Conservation (phyloP, 2,329 filamentous ascomycete species). For the Penicillium sp. region DNA sequence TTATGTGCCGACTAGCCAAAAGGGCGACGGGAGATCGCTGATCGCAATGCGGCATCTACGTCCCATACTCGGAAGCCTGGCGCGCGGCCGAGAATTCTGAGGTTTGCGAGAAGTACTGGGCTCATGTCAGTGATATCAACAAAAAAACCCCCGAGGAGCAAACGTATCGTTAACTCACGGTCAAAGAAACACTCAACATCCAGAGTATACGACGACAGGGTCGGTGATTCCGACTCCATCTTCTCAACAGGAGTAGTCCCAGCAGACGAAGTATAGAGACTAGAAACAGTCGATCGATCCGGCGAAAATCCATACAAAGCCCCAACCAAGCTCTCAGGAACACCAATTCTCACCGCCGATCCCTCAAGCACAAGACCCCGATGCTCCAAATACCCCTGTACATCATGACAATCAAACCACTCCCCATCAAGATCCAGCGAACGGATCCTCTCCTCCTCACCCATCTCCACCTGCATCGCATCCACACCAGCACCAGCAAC, state of each 20-base stretch:
- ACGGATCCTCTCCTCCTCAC: slow-evolving; percentile 30
- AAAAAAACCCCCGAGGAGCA: background rate
- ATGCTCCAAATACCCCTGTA: slow-evolving; percentile 64
- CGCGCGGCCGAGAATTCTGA: slow-evolving; percentile 35
- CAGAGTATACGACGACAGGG: slow-evolving; percentile 16
- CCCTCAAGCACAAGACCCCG: slow-evolving; percentile 33
- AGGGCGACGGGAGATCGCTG: slow-evolving; percentile 16
- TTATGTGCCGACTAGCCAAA: background rate
- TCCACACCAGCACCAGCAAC: background rate
- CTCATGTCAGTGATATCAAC: background rate
- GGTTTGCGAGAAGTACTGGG: slow-evolving; percentile 25
- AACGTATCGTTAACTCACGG: slow-evolving; percentile 16
- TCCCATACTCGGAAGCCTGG: slow-evolving; percentile 34
- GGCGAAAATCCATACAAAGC: slow-evolving; percentile 14
- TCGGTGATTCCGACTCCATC: background rate
- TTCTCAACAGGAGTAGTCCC: background rate
- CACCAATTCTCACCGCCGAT: slow-evolving; percentile 28
- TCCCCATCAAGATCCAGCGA: slow-evolving; percentile 66
- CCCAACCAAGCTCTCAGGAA: slow-evolving; percentile 17
- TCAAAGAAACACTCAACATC: slow-evolving; percentile 30
- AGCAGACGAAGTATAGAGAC: slow-evolving; percentile 9
- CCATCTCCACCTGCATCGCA: too few relatives aligned
- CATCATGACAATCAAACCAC: slow-evolving; percentile 74
- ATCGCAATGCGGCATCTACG: slow-evolving; percentile 32
- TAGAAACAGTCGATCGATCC: slow-evolving; percentile 9